Percentiles rank a stretch among this genome's conserved stretches.
Conservation (phyloP, 306 rosid species). For the Astragalus glycyphyllos region DNA sequence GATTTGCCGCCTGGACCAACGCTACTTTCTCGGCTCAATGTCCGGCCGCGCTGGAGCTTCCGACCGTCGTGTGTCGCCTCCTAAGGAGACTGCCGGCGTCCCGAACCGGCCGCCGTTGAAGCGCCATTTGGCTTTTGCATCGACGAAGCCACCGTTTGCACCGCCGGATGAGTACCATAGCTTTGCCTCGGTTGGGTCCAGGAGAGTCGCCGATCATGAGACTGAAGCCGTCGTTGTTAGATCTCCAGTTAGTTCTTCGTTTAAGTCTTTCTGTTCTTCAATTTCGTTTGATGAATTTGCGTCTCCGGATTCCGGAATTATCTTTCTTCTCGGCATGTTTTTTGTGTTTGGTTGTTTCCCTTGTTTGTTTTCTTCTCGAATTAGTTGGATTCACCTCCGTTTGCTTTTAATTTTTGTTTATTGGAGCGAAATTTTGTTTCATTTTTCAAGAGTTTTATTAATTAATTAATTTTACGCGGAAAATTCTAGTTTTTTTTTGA, state of each 20-base stretch:
- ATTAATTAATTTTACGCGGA: background rate
- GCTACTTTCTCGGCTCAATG: constrained; percentile 52
- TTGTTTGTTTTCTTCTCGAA: constrained; percentile 23
- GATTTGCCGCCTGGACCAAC: background rate
- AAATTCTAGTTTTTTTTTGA: background rate
- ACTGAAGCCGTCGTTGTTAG: constrained; percentile 75
- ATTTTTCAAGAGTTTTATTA: background rate
- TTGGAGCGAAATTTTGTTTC: background rate
- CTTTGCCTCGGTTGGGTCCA: constrained; percentile 53
- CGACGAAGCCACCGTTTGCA: constrained; percentile 78
- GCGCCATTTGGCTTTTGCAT: constrained; percentile 74
- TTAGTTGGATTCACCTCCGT: constrained; percentile 11
- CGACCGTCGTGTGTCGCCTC: constrained; percentile 53
- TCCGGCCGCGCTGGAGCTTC: constrained; percentile 72
- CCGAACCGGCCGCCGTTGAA: constrained; percentile 67
- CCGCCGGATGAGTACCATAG: constrained; percentile 78
- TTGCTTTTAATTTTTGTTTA: constrained; percentile 28
- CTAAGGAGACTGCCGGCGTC: constrained; percentile 36
- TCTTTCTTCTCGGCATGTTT: background rate
- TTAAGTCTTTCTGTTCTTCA: background rate
- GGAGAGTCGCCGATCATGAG: constrained; percentile 57
- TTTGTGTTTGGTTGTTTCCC: background rate
- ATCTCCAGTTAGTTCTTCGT: constrained; percentile 68
- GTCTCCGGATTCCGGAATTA: background rate
- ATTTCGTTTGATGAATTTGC: constrained; percentile 3